These are phyloP conservation scores for Taiozyma sp. DNA, from an alignment of 1,139 yeast species.

Conservation along the genomic window DNA sequence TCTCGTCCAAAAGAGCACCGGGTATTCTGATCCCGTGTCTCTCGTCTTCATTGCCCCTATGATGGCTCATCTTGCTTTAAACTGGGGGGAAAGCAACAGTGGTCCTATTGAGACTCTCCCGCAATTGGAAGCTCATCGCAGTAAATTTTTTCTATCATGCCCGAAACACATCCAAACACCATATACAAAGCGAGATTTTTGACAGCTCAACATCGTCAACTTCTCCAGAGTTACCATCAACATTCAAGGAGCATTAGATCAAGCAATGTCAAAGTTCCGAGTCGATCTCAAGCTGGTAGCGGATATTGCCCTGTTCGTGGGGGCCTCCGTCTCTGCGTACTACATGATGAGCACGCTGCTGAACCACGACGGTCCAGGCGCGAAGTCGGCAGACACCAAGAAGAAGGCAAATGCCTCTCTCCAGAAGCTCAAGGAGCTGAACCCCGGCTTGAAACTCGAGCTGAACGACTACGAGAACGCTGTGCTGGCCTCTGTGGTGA, in stretches of 20 bases:
- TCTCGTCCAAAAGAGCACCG: conserved; percentile 59
- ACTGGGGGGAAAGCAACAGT: neutral
- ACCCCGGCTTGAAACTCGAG: conserved; percentile 55
- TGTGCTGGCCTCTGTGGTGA: conserved; percentile 71
- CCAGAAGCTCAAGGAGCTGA: conserved; percentile 49
- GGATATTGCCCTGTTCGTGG: conserved; percentile 69
- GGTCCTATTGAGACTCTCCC: neutral
- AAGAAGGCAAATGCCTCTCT: conserved; percentile 63
- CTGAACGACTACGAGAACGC: conserved; percentile 76
- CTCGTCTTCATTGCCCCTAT: conserved; percentile 7
- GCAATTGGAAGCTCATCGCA: neutral
- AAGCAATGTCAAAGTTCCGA: conserved; percentile 18
- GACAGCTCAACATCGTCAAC: neutral
- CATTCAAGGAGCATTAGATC: neutral
- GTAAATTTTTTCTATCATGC: conserved; percentile 1
- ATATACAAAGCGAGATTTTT: neutral
- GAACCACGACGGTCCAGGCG: conserved; percentile 49
- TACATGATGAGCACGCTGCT: conserved; percentile 59
- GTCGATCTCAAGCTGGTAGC: conserved; percentile 31
- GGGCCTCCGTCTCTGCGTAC: conserved; percentile 80
- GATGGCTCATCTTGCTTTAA: neutral
- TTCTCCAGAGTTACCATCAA: neutral
- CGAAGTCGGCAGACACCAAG: conserved; percentile 60
- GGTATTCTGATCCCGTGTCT: conserved; percentile 63
- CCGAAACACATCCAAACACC: neutral